Conservation (phyloP, 2,329 filamentous ascomycete genomes). For the Penicillium sp. region DNA sequence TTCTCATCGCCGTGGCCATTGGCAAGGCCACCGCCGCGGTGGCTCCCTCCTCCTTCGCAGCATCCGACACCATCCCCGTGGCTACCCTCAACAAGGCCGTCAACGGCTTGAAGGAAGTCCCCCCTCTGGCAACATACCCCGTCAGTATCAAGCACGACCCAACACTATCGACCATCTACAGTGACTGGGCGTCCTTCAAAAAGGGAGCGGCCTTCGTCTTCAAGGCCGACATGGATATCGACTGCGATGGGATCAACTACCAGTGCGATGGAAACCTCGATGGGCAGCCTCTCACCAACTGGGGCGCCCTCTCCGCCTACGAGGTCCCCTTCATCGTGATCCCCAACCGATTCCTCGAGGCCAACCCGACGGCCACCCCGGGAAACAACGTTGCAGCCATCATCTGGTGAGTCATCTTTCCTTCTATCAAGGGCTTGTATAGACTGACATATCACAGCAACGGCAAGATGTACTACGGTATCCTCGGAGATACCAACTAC, state of each 20-base stretch:
- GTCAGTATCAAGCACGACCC: conserved; percentile 25
- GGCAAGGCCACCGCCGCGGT: conserved; percentile 3
- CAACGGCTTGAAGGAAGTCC: conserved; percentile 29
- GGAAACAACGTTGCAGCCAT: conserved; percentile 39
- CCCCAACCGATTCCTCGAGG: conserved; percentile 32
- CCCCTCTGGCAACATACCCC: conserved; percentile 30
- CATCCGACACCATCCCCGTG: conserved; percentile 30
- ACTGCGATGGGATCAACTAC: conserved; percentile 38
- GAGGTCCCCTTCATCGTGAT: conserved; percentile 40
- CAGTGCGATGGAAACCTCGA: conserved; percentile 37
- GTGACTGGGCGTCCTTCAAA: conserved; percentile 33
- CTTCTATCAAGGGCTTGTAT: not conserved
- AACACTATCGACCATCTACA: conserved; percentile 33
- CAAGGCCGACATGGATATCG: conserved; percentile 40
- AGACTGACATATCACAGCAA: conserved; percentile 22
- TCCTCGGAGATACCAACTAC: conserved; percentile 37
- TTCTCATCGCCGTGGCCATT: not conserved
- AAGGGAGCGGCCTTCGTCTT: conserved; percentile 36
- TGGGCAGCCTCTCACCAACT: conserved; percentile 35
- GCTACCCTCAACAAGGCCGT: conserved; percentile 32
- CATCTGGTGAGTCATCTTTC: conserved; percentile 29
- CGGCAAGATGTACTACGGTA: conserved; percentile 39
- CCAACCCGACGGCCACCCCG: conserved; percentile 27
- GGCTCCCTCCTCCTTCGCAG: conserved; percentile 28
- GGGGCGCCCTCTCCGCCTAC: conserved; percentile 37